These are phyloP conservation scores for Grigorovia humatica DNA, from an alignment of 805 yeast genomes.

Conservation along the genomic window DNA sequence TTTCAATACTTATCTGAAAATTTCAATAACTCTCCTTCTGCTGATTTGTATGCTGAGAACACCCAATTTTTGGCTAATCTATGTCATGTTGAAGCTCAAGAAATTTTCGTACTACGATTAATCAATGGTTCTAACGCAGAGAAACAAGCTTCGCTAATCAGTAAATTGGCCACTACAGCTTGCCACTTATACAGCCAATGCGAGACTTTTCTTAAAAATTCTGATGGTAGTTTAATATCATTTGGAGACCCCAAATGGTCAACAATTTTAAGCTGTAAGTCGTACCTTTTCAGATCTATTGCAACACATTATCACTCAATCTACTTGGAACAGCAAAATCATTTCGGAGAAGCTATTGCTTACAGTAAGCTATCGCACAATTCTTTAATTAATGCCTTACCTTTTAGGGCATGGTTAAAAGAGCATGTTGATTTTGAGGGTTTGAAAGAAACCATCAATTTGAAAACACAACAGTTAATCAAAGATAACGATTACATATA, in stretches of 20 bases:
- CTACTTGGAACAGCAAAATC: slow-evolving; percentile 41
- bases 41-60: slow-evolving; percentile 62
- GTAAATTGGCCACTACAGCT: slow-evolving; percentile 63
- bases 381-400: slow-evolving; percentile 19
- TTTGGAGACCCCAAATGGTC: slow-evolving; percentile 44
- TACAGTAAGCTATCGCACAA: slow-evolving; percentile 43
- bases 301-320: slow-evolving; percentile 52
- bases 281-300: slow-evolving; percentile 45
- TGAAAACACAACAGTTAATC: slow-evolving; percentile 34
- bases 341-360: slow-evolving; percentile 72
- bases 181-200: slow-evolving; percentile 46
- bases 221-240: slow-evolving; percentile 21
- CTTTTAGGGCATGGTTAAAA: slow-evolving; percentile 28
- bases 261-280: slow-evolving; percentile 41
- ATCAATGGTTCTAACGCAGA: slow-evolving; percentile 29
- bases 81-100: slow-evolving; percentile 84
- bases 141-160: slow-evolving; percentile 57
- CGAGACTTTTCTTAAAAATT: slow-evolving; percentile 33
- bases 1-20: slow-evolving; percentile 63
- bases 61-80: slow-evolving; percentile 52
- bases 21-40: slow-evolving; percentile 81
- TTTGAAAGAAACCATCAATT: slow-evolving; percentile 27
- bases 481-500: slow-evolving; percentile 88
- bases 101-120: slow-evolving; percentile 60
- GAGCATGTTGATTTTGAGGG: slow-evolving; percentile 27